Percentiles rank a stretch among this genome's conserved stretches.
Conservation (phyloP, 169 alveolate species). For the Plasmodium knowlesi region DNA sequence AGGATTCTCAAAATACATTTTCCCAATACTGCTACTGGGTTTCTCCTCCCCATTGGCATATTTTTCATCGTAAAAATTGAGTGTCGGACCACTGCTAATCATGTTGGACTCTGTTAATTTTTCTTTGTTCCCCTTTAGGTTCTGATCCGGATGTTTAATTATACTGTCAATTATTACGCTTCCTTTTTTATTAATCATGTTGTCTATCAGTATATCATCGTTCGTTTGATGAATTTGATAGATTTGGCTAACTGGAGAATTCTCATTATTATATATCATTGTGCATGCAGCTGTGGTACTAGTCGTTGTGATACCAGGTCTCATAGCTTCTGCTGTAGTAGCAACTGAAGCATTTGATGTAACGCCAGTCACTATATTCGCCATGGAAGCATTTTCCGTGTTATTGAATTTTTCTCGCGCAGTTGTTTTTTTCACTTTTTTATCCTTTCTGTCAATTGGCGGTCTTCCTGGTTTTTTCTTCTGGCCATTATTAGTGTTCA, state of each 20-base stretch:
- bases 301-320: background rate
- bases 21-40: background rate
- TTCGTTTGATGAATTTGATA: conserved; percentile 8
- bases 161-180: background rate
- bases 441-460: background rate
- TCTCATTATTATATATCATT: background rate
- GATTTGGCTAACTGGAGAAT: background rate
- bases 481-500: background rate
- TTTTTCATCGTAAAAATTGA: conserved; percentile 12
- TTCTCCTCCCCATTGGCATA: conserved; percentile 6
- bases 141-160: conserved; percentile 28
- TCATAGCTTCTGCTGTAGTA: background rate
- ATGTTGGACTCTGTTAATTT: background rate
- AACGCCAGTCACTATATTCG: background rate
- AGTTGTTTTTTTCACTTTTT: conserved; percentile 25
- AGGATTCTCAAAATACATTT: conserved; percentile 35
- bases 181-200: background rate
- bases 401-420: conserved; percentile 9
- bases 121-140: background rate
- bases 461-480: background rate
- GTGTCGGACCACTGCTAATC: background rate
- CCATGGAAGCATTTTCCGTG: conserved; percentile 8
- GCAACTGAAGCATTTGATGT: background rate
- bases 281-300: background rate
- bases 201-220: background rate